Percentiles rank a stretch among this genome's conserved stretches.
phyloP scores from a whole-genome alignment of 805 yeast genomes.

The Metschnikowia aberdeeniae region DNA sequence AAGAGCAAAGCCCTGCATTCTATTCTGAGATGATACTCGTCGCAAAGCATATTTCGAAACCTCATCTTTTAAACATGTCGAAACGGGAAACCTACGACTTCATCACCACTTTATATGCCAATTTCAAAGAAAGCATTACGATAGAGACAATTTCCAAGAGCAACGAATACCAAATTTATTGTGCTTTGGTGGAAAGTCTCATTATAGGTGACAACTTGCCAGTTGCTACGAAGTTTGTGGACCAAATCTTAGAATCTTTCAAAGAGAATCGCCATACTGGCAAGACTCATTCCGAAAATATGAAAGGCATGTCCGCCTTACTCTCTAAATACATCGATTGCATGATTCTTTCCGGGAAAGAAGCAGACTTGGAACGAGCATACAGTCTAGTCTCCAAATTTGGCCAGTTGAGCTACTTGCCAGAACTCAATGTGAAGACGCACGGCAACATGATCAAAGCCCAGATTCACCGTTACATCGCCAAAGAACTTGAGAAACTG shows the following conservation, averaged over 20 bases:
- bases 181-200: constrained; percentile 49
- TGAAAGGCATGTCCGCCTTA: constrained; percentile 32
- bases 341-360: constrained; percentile 21
- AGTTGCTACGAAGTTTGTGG: constrained; percentile 54
- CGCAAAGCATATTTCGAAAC: constrained; percentile 20
- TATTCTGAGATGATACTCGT: constrained; percentile 37
- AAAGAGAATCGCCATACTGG: constrained; percentile 21
- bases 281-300: constrained; percentile 6
- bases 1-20: constrained; percentile 25
- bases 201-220: constrained; percentile 46
- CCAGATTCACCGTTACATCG: constrained; percentile 21
- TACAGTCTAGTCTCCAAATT: constrained; percentile 26
- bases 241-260: constrained; percentile 46
- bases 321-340: constrained; percentile 43
- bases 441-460: constrained; percentile 30
- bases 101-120: constrained; percentile 25
- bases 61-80: constrained; percentile 14
- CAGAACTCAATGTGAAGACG: constrained; percentile 30
- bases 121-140: constrained; percentile 25
- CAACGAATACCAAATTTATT: constrained; percentile 48
- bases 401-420: constrained; percentile 28
- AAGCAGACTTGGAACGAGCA: constrained; percentile 20
- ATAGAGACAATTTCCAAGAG: constrained; percentile 15
- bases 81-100: constrained; percentile 23
- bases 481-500: constrained; percentile 13